Percentiles rank a stretch among this genome's conserved stretches.
phyloP scores from a whole-genome alignment of 805 yeast species.

The Metschnikowia amazonensis region DNA sequence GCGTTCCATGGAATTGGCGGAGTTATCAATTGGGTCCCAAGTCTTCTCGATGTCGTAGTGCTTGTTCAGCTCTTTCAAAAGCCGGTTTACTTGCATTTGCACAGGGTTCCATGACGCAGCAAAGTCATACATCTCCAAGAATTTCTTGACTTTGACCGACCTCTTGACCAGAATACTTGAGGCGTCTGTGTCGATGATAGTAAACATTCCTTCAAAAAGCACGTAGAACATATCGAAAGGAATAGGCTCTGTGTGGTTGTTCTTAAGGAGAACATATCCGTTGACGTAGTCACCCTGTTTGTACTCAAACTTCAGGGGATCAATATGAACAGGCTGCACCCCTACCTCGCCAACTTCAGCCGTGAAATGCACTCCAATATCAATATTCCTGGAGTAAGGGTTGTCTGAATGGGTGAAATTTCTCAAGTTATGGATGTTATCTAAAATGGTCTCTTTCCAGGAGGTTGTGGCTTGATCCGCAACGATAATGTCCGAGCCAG shows the following conservation, averaged over 20 bases:
- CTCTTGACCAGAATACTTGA: conserved; percentile 16
- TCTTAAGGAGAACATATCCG: conserved; percentile 48
- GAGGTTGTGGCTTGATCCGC: conserved; percentile 32
- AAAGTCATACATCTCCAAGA: conserved; percentile 40
- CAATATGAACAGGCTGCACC: conserved; percentile 25
- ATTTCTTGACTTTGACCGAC: conserved; percentile 24
- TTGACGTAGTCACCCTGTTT: conserved; percentile 62
- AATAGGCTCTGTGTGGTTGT: conserved; percentile 38
- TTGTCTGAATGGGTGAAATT: conserved; percentile 31
- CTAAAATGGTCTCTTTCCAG: conserved; percentile 39
- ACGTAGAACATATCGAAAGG: conserved; percentile 62
- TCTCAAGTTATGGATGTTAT: conserved; percentile 33
- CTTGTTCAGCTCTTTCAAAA: conserved; percentile 24
- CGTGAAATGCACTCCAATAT: conserved; percentile 30
- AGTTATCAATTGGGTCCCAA: conserved; percentile 27
- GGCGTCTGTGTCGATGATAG: conserved; percentile 17
- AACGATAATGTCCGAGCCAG: conserved; percentile 19
- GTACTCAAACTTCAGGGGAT: conserved; percentile 42
- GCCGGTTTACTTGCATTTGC: conserved; percentile 24
- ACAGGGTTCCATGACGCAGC: conserved; percentile 49
- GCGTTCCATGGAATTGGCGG: conserved; percentile 21
- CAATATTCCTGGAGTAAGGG: conserved; percentile 23
- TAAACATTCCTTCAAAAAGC: conserved; percentile 49
- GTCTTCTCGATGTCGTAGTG: conserved; percentile 9
- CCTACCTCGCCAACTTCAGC: conserved; percentile 31